These are phyloP conservation scores for Ceratobasidium sp. DNA, from an alignment of 1,284 basidiomycete species.

Conservation along the genomic window DNA sequence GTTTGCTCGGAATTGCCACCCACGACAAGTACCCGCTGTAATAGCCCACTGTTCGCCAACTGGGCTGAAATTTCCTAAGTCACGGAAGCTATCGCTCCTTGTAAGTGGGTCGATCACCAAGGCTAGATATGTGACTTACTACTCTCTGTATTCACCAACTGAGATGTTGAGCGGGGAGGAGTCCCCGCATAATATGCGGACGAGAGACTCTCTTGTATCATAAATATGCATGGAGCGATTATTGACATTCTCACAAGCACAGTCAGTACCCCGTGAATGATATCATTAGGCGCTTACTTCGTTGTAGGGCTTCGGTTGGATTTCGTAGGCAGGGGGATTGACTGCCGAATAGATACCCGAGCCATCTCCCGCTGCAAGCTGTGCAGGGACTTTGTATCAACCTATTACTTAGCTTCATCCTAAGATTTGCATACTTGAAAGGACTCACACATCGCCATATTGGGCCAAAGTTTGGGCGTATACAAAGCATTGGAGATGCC, in stretches of 20 bases:
- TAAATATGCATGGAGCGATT: conserved; percentile 32
- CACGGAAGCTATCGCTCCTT: background rate
- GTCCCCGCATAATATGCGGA: conserved; percentile 14
- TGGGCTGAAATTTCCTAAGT: background rate
- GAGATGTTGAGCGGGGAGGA: conserved; percentile 9
- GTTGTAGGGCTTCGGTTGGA: background rate
- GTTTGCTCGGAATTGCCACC: background rate
- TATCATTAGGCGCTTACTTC: background rate
- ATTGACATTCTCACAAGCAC: background rate
- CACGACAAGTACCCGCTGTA: background rate
- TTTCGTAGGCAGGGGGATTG: background rate
- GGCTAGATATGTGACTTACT: background rate
- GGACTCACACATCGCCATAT: background rate
- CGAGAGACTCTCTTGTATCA: conserved; percentile 5
- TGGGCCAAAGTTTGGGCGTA: background rate
- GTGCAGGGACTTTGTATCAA: background rate
- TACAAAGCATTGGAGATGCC: background rate
- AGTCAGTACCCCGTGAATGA: background rate
- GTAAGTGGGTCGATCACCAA: background rate
- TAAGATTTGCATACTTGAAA: background rate
- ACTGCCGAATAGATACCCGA: background rate
- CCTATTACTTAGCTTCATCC: background rate
- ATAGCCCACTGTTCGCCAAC: conserved; percentile 4
- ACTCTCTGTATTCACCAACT: conserved; percentile 1
- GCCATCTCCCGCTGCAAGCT: conserved; percentile 4